These are phyloP conservation scores for Dillenia suffruticosa DNA, from an alignment of 164 flowering plant species.

Conservation along the genomic window DNA sequence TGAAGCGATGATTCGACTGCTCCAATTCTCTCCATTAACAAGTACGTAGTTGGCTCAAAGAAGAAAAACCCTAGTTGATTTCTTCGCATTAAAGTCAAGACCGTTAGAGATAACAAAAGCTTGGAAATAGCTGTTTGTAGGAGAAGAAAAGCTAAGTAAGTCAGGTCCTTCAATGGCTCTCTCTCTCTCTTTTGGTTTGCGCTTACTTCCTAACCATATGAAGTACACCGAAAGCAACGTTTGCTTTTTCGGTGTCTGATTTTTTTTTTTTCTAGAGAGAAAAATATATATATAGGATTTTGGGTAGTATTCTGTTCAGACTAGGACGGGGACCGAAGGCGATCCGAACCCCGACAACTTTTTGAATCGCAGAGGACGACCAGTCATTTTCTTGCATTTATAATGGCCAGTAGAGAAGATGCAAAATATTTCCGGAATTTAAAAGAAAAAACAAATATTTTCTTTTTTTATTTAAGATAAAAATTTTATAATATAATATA, in stretches of 20 bases:
- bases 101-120: neutral
- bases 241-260: conserved; percentile 10
- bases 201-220: conserved; percentile 16
- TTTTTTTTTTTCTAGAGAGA: conserved; percentile 1
- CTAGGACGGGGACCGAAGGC: conserved; percentile 18
- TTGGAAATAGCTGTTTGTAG: neutral
- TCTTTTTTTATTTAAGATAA: no score
- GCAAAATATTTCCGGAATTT: neutral
- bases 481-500: no score
- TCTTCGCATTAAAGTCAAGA: neutral
- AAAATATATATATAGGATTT: conserved; percentile 4
- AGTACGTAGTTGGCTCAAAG: neutral
- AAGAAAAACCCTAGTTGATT: conserved; percentile 4
- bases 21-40: conserved; percentile 19
- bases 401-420: conserved; percentile 9
- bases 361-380: conserved; percentile 19
- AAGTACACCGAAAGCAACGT: conserved; percentile 26
- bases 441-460: no score
- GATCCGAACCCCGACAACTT: conserved; percentile 13
- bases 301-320: neutral
- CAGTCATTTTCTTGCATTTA: conserved; percentile 27
- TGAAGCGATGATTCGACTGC: conserved; percentile 21
- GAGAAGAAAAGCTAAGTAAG: neutral
- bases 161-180: conserved; percentile 21
- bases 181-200: conserved; percentile 8